phyloP scores from a whole-genome alignment of 805 yeast species.

The Cyberlindnera euphorbiiphila region DNA sequence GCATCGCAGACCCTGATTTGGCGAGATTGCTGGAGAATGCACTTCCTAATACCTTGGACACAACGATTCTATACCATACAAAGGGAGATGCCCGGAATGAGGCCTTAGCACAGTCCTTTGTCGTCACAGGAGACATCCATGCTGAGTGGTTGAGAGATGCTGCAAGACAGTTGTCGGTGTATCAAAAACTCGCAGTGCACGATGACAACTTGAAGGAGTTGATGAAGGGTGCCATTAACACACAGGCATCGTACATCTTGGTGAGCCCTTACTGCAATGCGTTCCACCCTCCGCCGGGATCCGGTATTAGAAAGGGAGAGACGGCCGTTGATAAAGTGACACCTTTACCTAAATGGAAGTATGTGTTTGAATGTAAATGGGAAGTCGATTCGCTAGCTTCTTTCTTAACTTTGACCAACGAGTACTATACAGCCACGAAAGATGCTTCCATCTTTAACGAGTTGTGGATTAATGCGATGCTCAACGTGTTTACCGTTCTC shows the following conservation, averaged over 20 bases:
- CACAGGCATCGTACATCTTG: constrained; percentile 63
- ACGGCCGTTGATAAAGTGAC: constrained; percentile 59
- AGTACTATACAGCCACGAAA: constrained; percentile 54
- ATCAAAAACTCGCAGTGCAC: constrained; percentile 53
- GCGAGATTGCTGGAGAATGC: constrained; percentile 76
- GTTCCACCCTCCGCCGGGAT: constrained; percentile 72
- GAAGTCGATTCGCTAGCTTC: constrained; percentile 85
- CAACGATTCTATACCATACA: constrained; percentile 74
- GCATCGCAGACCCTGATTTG: constrained; percentile 59
- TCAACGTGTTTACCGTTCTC: constrained; percentile 47
- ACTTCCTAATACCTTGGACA: constrained; percentile 83
- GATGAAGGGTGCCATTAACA: constrained; percentile 73
- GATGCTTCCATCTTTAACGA: constrained; percentile 42
- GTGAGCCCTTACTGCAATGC: constrained; percentile 85
- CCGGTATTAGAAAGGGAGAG: constrained; percentile 40
- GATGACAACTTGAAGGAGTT: constrained; percentile 49
- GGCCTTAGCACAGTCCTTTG: constrained; percentile 55
- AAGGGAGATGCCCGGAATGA: constrained; percentile 6
- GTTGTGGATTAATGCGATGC: constrained; percentile 58
- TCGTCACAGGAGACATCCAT: constrained; percentile 89
- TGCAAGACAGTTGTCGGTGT: constrained; percentile 76
- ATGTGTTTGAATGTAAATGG: constrained; percentile 85
- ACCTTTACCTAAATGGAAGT: constrained; percentile 67
- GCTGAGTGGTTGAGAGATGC: constrained; percentile 93
- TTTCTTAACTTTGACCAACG: constrained; percentile 70